Percentiles rank a stretch among this genome's conserved stretches.
These are phyloP conservation scores for Oxytropis ochrocephala DNA, from an alignment of 306 rosid genomes.

Conservation along the genomic window DNA sequence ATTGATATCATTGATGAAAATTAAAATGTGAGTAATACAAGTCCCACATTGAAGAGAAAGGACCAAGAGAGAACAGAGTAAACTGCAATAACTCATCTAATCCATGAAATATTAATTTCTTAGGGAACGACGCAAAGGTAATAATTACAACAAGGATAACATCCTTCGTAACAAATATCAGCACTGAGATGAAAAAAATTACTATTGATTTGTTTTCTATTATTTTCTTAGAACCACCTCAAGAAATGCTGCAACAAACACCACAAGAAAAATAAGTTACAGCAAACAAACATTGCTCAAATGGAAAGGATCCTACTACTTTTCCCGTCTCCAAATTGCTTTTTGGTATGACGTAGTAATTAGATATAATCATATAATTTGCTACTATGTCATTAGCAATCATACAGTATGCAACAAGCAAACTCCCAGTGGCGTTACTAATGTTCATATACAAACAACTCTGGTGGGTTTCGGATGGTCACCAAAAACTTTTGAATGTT, in stretches of 20 bases:
- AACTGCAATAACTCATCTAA: not conserved
- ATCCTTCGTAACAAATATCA: not conserved
- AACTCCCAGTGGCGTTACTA: not conserved
- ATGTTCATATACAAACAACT: too few species aligned
- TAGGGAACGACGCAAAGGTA: not conserved
- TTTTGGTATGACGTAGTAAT: not conserved
- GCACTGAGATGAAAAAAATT: slow-evolving; percentile 1
- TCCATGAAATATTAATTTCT: not conserved
- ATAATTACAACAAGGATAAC: slow-evolving; percentile 2
- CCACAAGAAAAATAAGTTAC: not conserved
- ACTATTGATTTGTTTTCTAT: not conserved
- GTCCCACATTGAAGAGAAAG: not conserved
- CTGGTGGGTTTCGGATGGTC: slow-evolving; percentile 1
- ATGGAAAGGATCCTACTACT: slow-evolving; percentile 5
- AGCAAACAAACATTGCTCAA: not conserved
- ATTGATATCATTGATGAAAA: not conserved
- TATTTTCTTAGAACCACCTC: not conserved
- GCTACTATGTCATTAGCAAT: not conserved
- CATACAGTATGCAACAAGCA: not conserved
- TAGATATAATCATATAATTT: not conserved
- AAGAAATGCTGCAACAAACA: not conserved
- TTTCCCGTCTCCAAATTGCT: not conserved
- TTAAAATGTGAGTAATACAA: not conserved
- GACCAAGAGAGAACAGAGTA: not conserved
- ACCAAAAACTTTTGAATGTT: slow-evolving; percentile 1